Conservation (phyloP, 805 yeast species). For the Myxozyma mucilagina region DNA sequence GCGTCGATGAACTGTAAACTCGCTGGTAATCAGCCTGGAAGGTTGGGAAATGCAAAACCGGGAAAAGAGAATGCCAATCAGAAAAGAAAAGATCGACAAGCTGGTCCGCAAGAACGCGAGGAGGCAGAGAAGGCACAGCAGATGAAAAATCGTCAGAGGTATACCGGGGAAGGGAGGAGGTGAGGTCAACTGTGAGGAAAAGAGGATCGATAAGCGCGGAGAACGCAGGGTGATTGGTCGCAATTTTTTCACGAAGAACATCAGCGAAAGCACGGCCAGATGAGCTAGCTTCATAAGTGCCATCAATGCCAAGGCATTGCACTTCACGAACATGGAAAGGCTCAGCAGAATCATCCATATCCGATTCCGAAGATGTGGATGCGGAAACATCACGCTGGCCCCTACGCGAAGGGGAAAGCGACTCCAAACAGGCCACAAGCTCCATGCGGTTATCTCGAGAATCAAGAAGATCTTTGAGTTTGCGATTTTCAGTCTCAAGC, state of each 20-base stretch:
- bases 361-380: conserved; percentile 7
- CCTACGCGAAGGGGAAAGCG: conserved; percentile 26
- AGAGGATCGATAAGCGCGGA: conserved; percentile 22
- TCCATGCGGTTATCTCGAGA: conserved; percentile 65
- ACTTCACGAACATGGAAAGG: conserved; percentile 36
- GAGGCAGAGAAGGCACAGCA: conserved; percentile 42
- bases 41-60: conserved; percentile 67
- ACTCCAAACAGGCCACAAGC: conserved; percentile 40
- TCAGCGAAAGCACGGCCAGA: conserved; percentile 40
- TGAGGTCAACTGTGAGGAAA: conserved; percentile 19
- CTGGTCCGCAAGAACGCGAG: conserved; percentile 64
- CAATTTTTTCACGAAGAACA: conserved; percentile 37
- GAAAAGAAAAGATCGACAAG: conserved; percentile 67
- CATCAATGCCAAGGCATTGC: conserved; percentile 36
- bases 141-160: conserved; percentile 19
- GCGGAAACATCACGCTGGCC: conserved; percentile 3
- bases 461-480: conserved; percentile 62
- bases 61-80: conserved; percentile 73
- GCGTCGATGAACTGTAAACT: conserved; percentile 20
- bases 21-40: conserved; percentile 61
- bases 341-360: conserved; percentile 30
- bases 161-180: conserved; percentile 26
- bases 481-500: conserved; percentile 75
- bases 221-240: conserved; percentile 32
- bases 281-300: conserved; percentile 40